phyloP scores from a whole-genome alignment of 306 rosid genomes.

The Cercis canadensis region DNA sequence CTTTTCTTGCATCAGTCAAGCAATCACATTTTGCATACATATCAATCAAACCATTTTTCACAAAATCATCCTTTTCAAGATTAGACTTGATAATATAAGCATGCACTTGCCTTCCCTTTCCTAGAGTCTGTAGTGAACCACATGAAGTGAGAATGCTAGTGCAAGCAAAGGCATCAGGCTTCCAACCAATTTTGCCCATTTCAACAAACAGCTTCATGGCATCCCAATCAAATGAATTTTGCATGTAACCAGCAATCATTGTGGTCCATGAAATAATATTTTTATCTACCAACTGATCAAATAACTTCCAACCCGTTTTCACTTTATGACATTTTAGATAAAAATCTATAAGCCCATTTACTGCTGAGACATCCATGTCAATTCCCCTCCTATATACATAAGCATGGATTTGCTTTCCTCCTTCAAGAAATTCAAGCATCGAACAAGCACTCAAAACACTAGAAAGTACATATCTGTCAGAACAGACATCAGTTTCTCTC shows the following conservation, averaged over 20 bases:
- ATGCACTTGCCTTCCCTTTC: conserved; percentile 81
- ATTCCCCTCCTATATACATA: conserved; percentile 63
- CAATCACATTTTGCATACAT: conserved; percentile 89
- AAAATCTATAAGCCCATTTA: conserved; percentile 78
- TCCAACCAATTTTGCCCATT: conserved; percentile 68
- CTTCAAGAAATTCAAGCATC: conserved; percentile 61
- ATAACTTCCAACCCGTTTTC: conserved; percentile 56
- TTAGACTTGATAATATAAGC: conserved; percentile 65
- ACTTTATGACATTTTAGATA: conserved; percentile 80
- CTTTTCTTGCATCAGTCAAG: conserved; percentile 69
- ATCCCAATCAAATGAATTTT: conserved; percentile 71
- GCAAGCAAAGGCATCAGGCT: conserved; percentile 76
- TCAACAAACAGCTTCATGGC: conserved; percentile 67
- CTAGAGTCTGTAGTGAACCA: conserved; percentile 66
- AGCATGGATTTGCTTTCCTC: conserved; percentile 88
- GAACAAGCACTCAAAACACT: conserved; percentile 87
- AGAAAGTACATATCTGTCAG: conserved; percentile 76
- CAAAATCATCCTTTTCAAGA: conserved; percentile 71
- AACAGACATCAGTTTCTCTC: conserved; percentile 56
- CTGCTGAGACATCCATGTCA: conserved; percentile 70
- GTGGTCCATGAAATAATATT: conserved; percentile 88
- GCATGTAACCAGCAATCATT: conserved; percentile 92
- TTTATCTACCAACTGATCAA: conserved; percentile 55
- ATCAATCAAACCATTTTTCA: conserved; percentile 83
- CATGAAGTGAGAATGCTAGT: conserved; percentile 85